A percentile compares a stretch with the other conserved stretches of the same genome.
Conservation (phyloP, 2,329 filamentous ascomycete species). For the Zymoseptoria tritici region DNA sequence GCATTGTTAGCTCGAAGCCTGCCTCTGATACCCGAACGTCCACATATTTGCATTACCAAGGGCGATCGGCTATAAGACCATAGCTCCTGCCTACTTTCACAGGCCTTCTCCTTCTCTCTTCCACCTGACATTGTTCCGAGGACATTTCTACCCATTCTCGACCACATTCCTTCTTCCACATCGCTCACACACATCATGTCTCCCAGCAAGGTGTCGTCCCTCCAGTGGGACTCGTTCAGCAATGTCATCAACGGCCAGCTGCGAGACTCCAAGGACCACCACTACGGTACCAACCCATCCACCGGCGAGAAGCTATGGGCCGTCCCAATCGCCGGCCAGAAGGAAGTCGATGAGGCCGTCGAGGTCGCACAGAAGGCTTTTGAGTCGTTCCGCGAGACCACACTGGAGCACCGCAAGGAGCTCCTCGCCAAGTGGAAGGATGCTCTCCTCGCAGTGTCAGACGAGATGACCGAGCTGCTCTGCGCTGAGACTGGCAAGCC, state of each 20-base stretch:
- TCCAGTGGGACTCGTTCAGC: conserved; percentile 33
- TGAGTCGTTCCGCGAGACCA: conserved; percentile 26
- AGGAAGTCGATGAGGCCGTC: conserved; percentile 35
- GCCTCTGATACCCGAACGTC: not conserved
- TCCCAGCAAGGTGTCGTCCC: conserved; percentile 36
- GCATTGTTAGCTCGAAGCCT: not conserved
- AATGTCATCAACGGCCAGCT: conserved; percentile 34
- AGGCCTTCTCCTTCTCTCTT: not conserved
- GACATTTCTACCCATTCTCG: not conserved
- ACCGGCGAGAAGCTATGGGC: conserved; percentile 32
- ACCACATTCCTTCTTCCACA: not conserved
- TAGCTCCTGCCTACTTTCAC: not conserved
- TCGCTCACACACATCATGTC: conserved; percentile 32
- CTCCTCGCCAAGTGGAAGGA: conserved; percentile 29
- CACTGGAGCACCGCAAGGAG: conserved; percentile 33
- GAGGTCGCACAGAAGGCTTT: conserved; percentile 31
- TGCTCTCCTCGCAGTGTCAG: conserved; percentile 24
- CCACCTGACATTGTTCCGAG: not conserved
- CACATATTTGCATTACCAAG: not conserved
- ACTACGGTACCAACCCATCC: conserved; percentile 29
- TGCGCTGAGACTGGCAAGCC: conserved; percentile 35
- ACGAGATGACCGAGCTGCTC: conserved; percentile 31
- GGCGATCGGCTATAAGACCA: not conserved
- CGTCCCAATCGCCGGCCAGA: conserved; percentile 31
- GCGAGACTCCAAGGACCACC: conserved; percentile 25